Conservation (phyloP, 139 green algal genomes). For the Astrephomene gubernaculifera region DNA sequence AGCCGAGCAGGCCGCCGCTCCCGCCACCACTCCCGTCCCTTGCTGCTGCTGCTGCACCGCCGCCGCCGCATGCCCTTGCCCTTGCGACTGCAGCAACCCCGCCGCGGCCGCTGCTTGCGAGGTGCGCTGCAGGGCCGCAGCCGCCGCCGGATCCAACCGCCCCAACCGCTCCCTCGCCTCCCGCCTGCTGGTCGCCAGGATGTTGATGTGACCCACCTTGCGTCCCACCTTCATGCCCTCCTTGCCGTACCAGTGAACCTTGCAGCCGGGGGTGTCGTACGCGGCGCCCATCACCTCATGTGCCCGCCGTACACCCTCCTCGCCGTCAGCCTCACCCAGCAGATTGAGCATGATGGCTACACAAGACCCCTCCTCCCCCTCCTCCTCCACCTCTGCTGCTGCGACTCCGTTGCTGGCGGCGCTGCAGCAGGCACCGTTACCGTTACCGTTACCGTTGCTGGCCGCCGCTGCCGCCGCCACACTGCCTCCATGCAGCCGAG, state of each 20-base stretch:
- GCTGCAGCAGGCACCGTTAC: no score
- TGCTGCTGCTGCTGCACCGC: no score
- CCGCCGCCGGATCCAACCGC: slow-evolving; percentile 66
- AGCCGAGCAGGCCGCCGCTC: no score
- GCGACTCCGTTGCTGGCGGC: no score
- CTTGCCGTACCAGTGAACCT: slow-evolving; percentile 98
- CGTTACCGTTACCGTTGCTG: no score
- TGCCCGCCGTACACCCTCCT: slow-evolving; percentile 72
- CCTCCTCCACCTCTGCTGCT: no score
- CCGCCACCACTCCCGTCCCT: no score
- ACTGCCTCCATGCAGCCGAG: slow-evolving; percentile 49
- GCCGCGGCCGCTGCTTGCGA: neutral
- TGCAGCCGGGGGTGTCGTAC: slow-evolving; percentile 76
- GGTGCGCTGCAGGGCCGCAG: slow-evolving; percentile 47
- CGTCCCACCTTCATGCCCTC: slow-evolving; percentile 59
- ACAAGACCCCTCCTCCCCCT: no score
- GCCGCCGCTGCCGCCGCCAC: no score
- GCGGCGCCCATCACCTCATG: slow-evolving; percentile 81
- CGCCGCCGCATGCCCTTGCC: no score
- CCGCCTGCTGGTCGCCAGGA: slow-evolving; percentile 64
- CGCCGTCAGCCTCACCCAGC: slow-evolving; percentile 83
- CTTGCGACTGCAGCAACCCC: neutral
- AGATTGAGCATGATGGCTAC: slow-evolving; percentile 82
- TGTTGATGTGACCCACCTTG: slow-evolving; percentile 89
- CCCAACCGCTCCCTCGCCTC: slow-evolving; percentile 67